Percentiles rank a stretch among this genome's conserved stretches.
These are phyloP conservation scores for Coffea eugenioides DNA, from an alignment of 257 asterid species.

Conservation along the genomic window DNA sequence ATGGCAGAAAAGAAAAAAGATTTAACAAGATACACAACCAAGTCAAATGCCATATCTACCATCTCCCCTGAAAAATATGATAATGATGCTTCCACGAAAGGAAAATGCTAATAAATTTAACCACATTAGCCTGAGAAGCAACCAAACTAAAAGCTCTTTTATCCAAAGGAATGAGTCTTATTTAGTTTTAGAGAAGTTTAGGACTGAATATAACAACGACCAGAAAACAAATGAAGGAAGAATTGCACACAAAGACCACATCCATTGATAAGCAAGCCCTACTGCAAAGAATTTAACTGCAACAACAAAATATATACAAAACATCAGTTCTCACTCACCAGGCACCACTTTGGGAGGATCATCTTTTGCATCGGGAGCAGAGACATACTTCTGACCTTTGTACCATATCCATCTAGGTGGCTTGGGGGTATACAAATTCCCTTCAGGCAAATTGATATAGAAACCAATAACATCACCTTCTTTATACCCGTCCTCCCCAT, in stretches of 20 bases:
- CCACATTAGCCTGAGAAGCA: background rate
- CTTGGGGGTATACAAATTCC: conserved; percentile 60
- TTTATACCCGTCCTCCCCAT: conserved; percentile 78
- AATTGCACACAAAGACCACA: background rate
- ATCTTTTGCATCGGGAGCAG: conserved; percentile 64
- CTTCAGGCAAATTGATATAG: conserved; percentile 82
- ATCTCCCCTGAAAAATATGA: background rate
- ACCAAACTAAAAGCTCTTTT: background rate
- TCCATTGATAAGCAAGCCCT: background rate
- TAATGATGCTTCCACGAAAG: background rate
- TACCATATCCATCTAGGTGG: conserved; percentile 80
- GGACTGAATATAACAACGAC: background rate
- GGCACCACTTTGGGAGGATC: conserved; percentile 83
- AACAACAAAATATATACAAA: background rate
- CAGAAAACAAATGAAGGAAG: background rate
- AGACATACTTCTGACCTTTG: conserved; percentile 83
- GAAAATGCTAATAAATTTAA: background rate
- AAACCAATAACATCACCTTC: conserved; percentile 93
- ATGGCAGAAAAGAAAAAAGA: background rate
- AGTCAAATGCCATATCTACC: background rate
- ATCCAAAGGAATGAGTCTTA: background rate
- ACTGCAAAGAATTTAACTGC: background rate
- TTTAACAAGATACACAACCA: background rate
- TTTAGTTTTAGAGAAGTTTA: background rate
- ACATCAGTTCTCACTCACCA: conserved; percentile 44